Conservation (phyloP, 352 stramenopile species). For the Aphanomyces astaci region DNA sequence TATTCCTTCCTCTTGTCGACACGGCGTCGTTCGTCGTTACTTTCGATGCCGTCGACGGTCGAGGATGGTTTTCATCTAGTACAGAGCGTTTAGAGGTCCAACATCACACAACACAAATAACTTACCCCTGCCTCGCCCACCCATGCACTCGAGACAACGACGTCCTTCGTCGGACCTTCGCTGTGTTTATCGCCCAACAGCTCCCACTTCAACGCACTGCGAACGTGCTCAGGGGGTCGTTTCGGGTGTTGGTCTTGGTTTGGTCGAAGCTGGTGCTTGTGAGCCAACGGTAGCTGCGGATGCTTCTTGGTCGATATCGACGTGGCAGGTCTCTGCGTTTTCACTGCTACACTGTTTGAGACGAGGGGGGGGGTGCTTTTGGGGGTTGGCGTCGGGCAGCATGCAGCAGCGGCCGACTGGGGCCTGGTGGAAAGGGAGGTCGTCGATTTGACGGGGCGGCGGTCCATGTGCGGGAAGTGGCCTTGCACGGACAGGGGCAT, state of each 20-base stretch:
- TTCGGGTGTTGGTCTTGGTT: not conserved
- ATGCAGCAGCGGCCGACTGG: not conserved
- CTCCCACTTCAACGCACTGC: slow-evolving; percentile 10
- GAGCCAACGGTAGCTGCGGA: not conserved
- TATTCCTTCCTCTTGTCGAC: not conserved
- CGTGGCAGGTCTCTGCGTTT: not conserved
- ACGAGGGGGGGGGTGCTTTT: too few species aligned
- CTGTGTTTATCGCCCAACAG: not conserved
- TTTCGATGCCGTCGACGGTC: slow-evolving; percentile 4
- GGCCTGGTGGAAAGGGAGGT: too few species aligned
- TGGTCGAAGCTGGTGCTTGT: not conserved
- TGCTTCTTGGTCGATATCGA: not conserved
- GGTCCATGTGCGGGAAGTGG: not conserved
- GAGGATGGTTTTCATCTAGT: slow-evolving; percentile 15
- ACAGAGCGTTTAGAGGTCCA: not conserved
- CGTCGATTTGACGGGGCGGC: not conserved
- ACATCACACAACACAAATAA: not conserved
- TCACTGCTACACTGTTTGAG: not conserved
- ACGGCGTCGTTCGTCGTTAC: not conserved
- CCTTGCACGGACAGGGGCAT: not conserved
- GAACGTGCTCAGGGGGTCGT: not conserved
- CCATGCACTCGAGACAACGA: not conserved
- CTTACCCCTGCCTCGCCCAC: slow-evolving; percentile 14
- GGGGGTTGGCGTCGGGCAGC: too few species aligned
- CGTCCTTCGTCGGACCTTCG: not conserved